Percentiles rank a stretch among this genome's conserved stretches.
phyloP scores from a whole-genome alignment of 345 rosid species.

The Populus davidiana region DNA sequence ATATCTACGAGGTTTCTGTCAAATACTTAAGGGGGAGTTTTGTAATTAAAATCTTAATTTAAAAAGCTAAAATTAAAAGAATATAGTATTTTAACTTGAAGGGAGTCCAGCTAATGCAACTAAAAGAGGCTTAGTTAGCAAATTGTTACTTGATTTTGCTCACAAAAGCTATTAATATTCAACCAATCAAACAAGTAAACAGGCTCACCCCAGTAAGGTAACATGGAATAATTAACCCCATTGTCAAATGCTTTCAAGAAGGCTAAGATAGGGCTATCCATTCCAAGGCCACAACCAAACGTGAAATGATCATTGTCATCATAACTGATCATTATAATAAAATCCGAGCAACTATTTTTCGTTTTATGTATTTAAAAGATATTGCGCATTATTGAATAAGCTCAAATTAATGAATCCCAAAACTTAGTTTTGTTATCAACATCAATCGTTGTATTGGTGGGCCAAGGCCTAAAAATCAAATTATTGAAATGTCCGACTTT shows the following conservation, averaged over 20 bases:
- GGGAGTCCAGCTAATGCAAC: too few species aligned
- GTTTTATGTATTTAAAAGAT: background rate
- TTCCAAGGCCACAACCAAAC: background rate
- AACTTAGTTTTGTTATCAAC: slow-evolving; percentile 20
- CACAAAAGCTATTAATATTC: too few species aligned
- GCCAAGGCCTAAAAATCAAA: slow-evolving; percentile 1
- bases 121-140: too few species aligned
- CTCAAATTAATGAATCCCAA: slow-evolving; percentile 13
- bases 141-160: too few species aligned
- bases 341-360: background rate
- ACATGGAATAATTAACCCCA: background rate
- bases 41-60: too few species aligned
- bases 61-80: too few species aligned
- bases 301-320: background rate
- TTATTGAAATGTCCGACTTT: slow-evolving; percentile 20
- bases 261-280: background rate
- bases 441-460: slow-evolving; percentile 24
- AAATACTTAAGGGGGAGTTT: too few species aligned
- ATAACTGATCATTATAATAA: background rate
- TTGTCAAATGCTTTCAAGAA: background rate
- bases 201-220: background rate
- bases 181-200: too few species aligned
- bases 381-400: background rate
- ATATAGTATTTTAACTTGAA: too few species aligned
- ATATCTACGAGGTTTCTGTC: too few species aligned